A percentile compares a stretch with the other conserved stretches of the same genome.
These are phyloP conservation scores for Pulveroboletus ravenelii DNA, from an alignment of 768 basidiomycete genomes.

Conservation along the genomic window DNA sequence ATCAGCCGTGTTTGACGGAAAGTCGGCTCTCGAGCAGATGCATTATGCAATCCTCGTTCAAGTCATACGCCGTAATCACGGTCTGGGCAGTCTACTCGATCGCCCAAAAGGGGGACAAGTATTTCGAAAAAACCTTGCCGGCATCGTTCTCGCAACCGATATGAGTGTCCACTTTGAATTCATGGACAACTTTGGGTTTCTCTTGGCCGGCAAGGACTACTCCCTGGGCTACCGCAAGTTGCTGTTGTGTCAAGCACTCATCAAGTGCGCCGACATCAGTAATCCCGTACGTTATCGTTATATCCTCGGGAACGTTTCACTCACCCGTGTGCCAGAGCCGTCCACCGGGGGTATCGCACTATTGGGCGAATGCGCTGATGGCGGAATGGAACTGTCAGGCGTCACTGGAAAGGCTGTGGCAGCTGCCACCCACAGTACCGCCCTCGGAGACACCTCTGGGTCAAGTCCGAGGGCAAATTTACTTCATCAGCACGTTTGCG, in stretches of 20 bases:
- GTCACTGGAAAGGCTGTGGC: constrained; percentile 73
- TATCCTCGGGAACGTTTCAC: constrained; percentile 1
- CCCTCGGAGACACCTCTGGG: constrained; percentile 47
- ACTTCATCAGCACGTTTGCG: constrained; percentile 80
- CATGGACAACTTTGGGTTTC: constrained; percentile 59
- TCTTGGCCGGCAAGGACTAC: constrained; percentile 40
- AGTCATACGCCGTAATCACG: constrained; percentile 69
- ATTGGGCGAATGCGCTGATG: constrained; percentile 87
- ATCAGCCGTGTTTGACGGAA: constrained; percentile 82
- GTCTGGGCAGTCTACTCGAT: constrained; percentile 65
- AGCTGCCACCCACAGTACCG: constrained; percentile 57
- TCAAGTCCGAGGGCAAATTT: constrained; percentile 82
- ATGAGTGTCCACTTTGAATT: constrained; percentile 89
- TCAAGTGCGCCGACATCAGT: constrained; percentile 98
- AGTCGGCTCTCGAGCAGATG: constrained; percentile 89
- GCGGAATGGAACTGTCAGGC: constrained; percentile 92
- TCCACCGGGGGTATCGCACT: constrained; percentile 84
- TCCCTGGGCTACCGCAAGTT: constrained; percentile 50
- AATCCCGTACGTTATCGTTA: constrained; percentile 72
- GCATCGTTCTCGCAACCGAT: constrained; percentile 88
- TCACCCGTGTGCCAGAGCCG: constrained; percentile 57
- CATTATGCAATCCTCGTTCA: constrained; percentile 79
- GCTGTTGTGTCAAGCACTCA: constrained; percentile 81
- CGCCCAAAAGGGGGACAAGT: constrained; percentile 39
- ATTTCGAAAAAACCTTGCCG: constrained; percentile 72